These are phyloP conservation scores for Nitzschia inconspicua DNA, from an alignment of 108 stramenopile genomes.

Conservation along the genomic window DNA sequence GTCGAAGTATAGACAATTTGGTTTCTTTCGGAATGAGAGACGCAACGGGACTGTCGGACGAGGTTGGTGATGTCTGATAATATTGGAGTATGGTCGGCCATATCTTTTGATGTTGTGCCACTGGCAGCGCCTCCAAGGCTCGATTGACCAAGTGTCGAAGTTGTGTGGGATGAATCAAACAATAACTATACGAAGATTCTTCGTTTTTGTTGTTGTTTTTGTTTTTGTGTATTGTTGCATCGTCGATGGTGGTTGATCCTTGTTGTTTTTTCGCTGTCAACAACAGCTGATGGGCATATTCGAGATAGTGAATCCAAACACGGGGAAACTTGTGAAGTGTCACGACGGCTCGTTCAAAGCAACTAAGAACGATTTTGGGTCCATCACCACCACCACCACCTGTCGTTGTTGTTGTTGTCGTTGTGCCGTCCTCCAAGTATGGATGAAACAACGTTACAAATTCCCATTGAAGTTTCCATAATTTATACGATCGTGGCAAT, in stretches of 20 bases:
- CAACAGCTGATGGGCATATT: conserved; percentile 38
- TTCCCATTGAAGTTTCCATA: conserved; percentile 90
- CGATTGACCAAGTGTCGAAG: conserved; percentile 85
- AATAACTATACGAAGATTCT: not conserved
- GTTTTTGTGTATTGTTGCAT: conserved; percentile 5
- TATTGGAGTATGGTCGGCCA: conserved; percentile 71
- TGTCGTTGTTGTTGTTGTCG: no score
- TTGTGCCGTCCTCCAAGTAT: not conserved
- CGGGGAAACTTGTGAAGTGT: conserved; percentile 90
- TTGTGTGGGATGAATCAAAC: conserved; percentile 28
- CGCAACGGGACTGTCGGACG: not conserved
- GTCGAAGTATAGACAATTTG: conserved; percentile 34
- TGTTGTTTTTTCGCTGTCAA: not conserved
- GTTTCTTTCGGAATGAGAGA: conserved; percentile 38
- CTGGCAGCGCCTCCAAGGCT: conserved; percentile 89
- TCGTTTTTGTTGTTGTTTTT: not conserved
- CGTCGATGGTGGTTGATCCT: no score
- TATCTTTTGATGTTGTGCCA: conserved; percentile 88
- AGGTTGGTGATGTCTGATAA: conserved; percentile 7
- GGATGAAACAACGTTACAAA: conserved; percentile 17
- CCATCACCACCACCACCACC: no score
- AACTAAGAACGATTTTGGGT: conserved; percentile 1
- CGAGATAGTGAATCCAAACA: conserved; percentile 88
- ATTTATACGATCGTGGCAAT: conserved; percentile 94
- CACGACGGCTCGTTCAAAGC: conserved; percentile 79